Evolutionary conservation across 1,284 basidiomycete species (phyloP).

Genomic region (Sporisorium reilianum): DNA sequence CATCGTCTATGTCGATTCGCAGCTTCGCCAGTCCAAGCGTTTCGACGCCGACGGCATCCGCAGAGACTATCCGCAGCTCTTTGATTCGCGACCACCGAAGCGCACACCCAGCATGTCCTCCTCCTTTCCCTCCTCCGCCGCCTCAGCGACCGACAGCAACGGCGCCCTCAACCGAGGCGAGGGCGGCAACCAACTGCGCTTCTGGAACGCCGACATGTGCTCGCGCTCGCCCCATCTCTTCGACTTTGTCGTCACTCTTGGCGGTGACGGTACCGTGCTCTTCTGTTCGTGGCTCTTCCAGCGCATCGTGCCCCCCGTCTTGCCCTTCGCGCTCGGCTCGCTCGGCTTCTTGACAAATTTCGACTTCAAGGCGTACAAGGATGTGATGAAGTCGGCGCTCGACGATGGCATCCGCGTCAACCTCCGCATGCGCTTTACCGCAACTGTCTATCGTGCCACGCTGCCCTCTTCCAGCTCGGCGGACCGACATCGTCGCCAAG

Average conservation of each 20-base stretch:
- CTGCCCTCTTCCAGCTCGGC: conserved; percentile 43
- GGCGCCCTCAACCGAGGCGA: conserved; percentile 67
- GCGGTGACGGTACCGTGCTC: conserved; percentile 97
- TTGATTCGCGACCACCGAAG: conserved; percentile 71
- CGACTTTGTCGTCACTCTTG: conserved; percentile 95
- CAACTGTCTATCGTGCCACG: conserved; percentile 82
- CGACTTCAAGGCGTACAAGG: conserved; percentile 87
- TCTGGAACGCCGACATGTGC: conserved; percentile 98
- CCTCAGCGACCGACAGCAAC: conserved; percentile 33
- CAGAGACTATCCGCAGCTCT: conserved; percentile 87
- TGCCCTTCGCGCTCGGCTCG: conserved; percentile 97
- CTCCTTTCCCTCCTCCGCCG: conserved; percentile 34
- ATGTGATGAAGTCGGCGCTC: conserved; percentile 88
- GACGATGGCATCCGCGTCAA: conserved; percentile 96
- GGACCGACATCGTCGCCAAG: conserved; percentile 56
- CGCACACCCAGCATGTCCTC: conserved; percentile 37
- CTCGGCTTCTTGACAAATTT: conserved; percentile 99
- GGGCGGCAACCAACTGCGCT: conserved; percentile 83
- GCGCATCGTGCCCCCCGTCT: conserved; percentile 93
- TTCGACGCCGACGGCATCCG: conserved; percentile 93
- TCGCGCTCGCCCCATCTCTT: conserved; percentile 89
- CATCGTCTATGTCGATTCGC: conserved; percentile 86
- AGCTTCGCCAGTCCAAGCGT: conserved; percentile 88
- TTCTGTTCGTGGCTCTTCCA: conserved; percentile 99
- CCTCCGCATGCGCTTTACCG: conserved; percentile 98